Evolutionary conservation across 306 rosid genomes (phyloP), one percentile per base, ranked within the genome.

Genomic region (Urtica urens): DNA sequence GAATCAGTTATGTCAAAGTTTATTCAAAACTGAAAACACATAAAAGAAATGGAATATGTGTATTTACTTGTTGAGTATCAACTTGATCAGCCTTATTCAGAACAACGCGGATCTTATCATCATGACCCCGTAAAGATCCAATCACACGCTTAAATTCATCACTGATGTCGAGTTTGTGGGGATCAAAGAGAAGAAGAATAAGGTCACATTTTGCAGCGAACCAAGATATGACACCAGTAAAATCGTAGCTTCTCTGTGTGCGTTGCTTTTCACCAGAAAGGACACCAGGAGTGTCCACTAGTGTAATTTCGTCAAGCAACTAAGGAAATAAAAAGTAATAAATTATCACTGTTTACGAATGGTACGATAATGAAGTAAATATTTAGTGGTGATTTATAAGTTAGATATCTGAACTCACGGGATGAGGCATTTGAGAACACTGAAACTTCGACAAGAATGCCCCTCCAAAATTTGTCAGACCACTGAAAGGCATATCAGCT

Each of bases 231-330:
- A 85, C 99, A 64, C 93, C 99, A 38, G 95, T 85, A 73, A 90
- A 90, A 69, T 85, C 94, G 61, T 90, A 90, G 67, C 92, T 82
- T 52, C 99, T 49, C 65, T 90, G 85, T 27, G 95, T 90, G 68
- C 94, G 82, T 77, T 90, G 95, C 70, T 90, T 90, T 71, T 90
- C 99, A 51, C 93, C 96, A 34, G 99, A 90, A 19, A 90, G 71
- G 62, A 90, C 99, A 29, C 99, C 95, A 55, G 99, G 99, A 59
- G 95, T 90, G 55, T 90, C 99, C 59, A 82, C 95, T 46, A 90
- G 54, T 52, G 83, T 90, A 56, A 90, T 55, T 67, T 82, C 85
- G 69, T 90, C 80, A 33, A 90, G 68, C 58, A 85, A 67, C 99
- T 85, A 38, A 37, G 10, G 2, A 48, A 62, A 16, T 17, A 22